Evolutionary conservation across 345 rosid genomes (phyloP), one percentile per base, ranked within the genome.

Genomic region (Murraya paniculata): DNA sequence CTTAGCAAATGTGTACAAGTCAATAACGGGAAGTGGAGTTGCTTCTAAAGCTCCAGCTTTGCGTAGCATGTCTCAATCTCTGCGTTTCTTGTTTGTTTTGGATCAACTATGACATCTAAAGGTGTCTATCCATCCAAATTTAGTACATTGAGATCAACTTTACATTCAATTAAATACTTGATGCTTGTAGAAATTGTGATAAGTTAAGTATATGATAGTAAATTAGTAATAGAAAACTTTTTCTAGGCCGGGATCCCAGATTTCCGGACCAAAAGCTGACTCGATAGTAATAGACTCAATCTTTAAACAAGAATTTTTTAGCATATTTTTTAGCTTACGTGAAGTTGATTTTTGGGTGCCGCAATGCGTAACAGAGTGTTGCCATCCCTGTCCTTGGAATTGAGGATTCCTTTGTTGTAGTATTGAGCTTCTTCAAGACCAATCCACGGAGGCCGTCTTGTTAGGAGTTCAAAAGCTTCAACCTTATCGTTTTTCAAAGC

Each of bases 311-410:
- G 35, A 33, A 33, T 31, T 31, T 31, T 31, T 31, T 4, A 33
- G 4, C 4, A 33, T 33, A 33, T 33, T 33, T 33, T 56, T 56
- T 84, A 41, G 24, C 10, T 59, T 59, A 4, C 31, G 31, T 59
- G 16, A 31, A 25, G 5, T 24, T 59, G 64, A 59, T 25, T 59
- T 59, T 59, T 59, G 9, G 64, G 25, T 13, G 31, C 25, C 25
- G 64, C 31, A 9, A 59, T 24, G 16, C 25, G 64, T 59, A 59
- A 19, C 41, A 70, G 67, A 13, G 85, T 80, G 79, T 75, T 68
- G 5, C 82, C 80, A 9, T 82, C 77, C 36, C 81, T 77, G 30
- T 80, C 67, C 73, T 61, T 74, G 41, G 61, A 24, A 73, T 85
- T 80, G 58, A 59, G 64, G 64, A 59, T 24, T 59, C 64, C 25